Conservation (phyloP, 495 filamentous ascomycete species). For the Haplographium delicatum region DNA sequence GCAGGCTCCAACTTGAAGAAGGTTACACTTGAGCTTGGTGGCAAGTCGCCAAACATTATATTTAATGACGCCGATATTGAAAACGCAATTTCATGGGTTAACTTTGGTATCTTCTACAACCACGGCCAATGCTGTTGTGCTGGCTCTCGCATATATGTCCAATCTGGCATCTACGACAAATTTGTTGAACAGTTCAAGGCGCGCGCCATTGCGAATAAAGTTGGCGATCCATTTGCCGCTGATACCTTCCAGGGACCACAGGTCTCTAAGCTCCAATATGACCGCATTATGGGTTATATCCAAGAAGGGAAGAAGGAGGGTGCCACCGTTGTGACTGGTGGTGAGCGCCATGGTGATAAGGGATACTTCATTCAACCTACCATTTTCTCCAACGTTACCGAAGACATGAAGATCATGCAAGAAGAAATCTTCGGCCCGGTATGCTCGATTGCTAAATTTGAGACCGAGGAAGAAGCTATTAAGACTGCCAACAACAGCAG, state of each 20-base stretch:
- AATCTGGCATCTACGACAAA: constrained; percentile 94
- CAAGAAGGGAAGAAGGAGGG: constrained; percentile 81
- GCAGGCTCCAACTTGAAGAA: constrained; percentile 96
- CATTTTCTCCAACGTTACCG: constrained; percentile 84
- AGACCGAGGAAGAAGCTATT: constrained; percentile 80
- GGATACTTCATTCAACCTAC: constrained; percentile 99
- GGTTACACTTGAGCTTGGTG: constrained; percentile 96
- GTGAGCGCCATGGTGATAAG: constrained; percentile 80
- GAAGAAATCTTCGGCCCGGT: constrained; percentile 99
- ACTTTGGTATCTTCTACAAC: constrained; percentile 99
- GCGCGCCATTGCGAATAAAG: constrained; percentile 73
- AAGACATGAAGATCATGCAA: constrained; percentile 96
- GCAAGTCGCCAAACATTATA: constrained; percentile 97
- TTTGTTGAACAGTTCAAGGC: constrained; percentile 85
- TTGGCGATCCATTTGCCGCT: constrained; percentile 84
- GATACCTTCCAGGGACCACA: constrained; percentile 97
- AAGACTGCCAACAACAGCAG: constrained; percentile 72
- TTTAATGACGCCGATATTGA: constrained; percentile 96
- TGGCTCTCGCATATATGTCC: constrained; percentile 91
- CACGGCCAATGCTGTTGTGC: constrained; percentile 99
- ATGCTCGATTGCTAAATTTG: constrained; percentile 90
- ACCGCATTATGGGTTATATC: constrained; percentile 98
- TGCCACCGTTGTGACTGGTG: constrained; percentile 79
- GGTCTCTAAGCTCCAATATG: constrained; percentile 90
- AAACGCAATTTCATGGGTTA: constrained; percentile 94